Conservation (phyloP, 140 eudicot genomes). For the Eryngium alpinum region DNA sequence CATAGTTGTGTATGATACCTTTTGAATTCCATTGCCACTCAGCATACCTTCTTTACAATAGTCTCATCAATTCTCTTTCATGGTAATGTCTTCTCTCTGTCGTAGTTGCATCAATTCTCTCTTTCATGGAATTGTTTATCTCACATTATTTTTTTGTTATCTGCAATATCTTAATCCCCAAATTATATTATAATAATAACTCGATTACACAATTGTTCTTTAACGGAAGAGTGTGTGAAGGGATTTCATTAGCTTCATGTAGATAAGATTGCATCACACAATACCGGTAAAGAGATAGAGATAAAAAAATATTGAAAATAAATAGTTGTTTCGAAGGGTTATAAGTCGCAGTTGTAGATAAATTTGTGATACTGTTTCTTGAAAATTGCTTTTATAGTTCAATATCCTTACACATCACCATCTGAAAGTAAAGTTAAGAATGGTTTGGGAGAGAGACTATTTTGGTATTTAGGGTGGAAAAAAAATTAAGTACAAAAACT, state of each 20-base stretch:
- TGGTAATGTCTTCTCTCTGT: too few relatives aligned
- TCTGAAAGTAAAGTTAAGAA: slow-evolving; percentile 16
- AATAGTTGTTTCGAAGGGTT: slow-evolving; percentile 19
- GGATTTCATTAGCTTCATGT: slow-evolving; percentile 31
- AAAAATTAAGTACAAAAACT: neutral
- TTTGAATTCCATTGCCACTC: too few relatives aligned
- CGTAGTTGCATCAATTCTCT: too few relatives aligned
- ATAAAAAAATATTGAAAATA: neutral
- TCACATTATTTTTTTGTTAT: too few relatives aligned
- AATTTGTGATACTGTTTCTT: neutral
- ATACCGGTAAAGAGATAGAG: neutral
- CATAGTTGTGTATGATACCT: too few relatives aligned
- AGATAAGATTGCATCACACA: slow-evolving; percentile 32
- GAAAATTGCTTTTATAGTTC: slow-evolving; percentile 16
- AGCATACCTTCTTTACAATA: too few relatives aligned
- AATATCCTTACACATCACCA: slow-evolving; percentile 22
- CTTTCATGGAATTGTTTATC: too few relatives aligned
- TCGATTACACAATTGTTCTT: too few relatives aligned
- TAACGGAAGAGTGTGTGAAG: too few relatives aligned
- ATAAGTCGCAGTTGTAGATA: slow-evolving; percentile 10
- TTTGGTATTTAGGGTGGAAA: neutral
- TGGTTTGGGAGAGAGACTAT: neutral
- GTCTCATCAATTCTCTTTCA: too few relatives aligned
- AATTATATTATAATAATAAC: too few relatives aligned
- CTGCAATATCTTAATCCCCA: too few relatives aligned